These are phyloP conservation scores for Discostella pseudostelligera DNA, from an alignment of 108 stramenopile genomes.

Conservation along the genomic window DNA sequence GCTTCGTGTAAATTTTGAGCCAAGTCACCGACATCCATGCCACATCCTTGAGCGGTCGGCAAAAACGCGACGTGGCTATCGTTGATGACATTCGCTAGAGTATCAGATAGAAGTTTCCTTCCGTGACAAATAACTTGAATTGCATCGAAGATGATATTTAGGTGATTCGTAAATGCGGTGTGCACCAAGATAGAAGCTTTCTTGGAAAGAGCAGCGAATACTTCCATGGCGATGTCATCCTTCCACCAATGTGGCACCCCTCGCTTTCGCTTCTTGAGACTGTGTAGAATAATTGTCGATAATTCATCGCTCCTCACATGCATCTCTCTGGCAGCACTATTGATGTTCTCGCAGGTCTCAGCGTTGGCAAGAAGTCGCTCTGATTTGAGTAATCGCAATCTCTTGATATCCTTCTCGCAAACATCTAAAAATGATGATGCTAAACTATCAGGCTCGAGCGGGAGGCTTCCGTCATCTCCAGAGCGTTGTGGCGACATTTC, in stretches of 20 bases:
- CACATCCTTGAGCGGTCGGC: slow-evolving; percentile 63
- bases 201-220: slow-evolving; percentile 23
- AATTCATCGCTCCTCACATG: slow-evolving; percentile 44
- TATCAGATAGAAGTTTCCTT: slow-evolving; percentile 49
- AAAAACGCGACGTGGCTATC: slow-evolving; percentile 66
- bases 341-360: slow-evolving; percentile 34
- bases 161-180: slow-evolving; percentile 49
- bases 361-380: slow-evolving; percentile 47
- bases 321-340: slow-evolving; percentile 51
- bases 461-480: not conserved
- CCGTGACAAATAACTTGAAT: slow-evolving; percentile 45
- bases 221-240: slow-evolving; percentile 7
- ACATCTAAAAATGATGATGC: slow-evolving; percentile 44
- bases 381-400: slow-evolving; percentile 60
- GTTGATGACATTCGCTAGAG: slow-evolving; percentile 57
- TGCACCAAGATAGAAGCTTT: slow-evolving; percentile 31
- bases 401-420: slow-evolving; percentile 61
- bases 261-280: slow-evolving; percentile 20
- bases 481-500: not conserved
- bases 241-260: slow-evolving; percentile 57
- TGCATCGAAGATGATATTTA: slow-evolving; percentile 32
- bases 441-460: slow-evolving; percentile 16
- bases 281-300: slow-evolving; percentile 26
- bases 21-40: slow-evolving; percentile 65
- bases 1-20: slow-evolving; percentile 79